Base-by-base conservation (phyloP, 345 rosid genomes). In the Murraya koenigii region DNA sequence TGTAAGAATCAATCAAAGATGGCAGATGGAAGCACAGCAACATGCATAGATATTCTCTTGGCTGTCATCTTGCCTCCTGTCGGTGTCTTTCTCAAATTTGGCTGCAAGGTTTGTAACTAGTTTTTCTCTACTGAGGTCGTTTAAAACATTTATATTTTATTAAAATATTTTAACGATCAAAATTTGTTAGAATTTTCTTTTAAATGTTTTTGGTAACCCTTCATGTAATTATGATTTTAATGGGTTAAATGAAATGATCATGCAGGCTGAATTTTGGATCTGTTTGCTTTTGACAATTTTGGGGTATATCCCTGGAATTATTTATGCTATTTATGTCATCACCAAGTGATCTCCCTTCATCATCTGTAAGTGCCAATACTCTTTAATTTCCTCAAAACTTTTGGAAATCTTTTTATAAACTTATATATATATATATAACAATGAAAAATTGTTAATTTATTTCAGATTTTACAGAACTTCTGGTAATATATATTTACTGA, bases 11-110 rank as follows among this genome's bases (percentile, higher is more conserved):
- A 17, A 52, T 4, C 20, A 17, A 52, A 52, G 56, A 52, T 52
- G 56, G 56, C 55, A 26, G 76, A 20, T 0, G 74, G 74, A 1
- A 76, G 89, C 10, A 85, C 94, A 32, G 86, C 84, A 22, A 92
- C 77, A 0, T 94, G 89, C 89, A 1, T 94, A 2, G 97, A 94
- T 78, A 89, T 92, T 79, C 36, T 94, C 32, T 68, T 94, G 76
- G 97, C 98, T 8, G 83, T 94, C 84, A 62, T 94, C 83, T 85
- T 94, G 91, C 98, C 98, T 52, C 98, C 98, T 77, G 94, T 94
- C 0, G 98, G 97, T 6, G 98, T 94, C 82, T 94, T 90, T 82
- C 93, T 92, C 88, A 94, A 86, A 82, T 92, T 8, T 69, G 96
- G 93, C 15, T 94, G 97, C 85, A 22, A 81, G 88, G 98, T 94